Conservation (phyloP, 257 asterid species). For the Jaltomata sinuosa region DNA sequence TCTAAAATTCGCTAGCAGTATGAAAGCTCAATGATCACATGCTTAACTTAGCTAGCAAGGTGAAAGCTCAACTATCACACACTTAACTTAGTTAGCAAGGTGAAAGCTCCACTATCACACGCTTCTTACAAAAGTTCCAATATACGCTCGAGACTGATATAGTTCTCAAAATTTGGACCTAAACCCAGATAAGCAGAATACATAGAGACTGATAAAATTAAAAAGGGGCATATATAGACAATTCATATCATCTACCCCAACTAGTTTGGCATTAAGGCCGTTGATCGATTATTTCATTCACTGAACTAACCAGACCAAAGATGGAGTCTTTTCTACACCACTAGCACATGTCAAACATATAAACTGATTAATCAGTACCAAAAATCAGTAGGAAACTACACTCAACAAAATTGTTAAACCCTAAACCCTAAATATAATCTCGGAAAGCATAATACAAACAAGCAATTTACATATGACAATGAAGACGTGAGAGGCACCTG, state of each 20-base stretch:
- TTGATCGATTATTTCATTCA: background rate
- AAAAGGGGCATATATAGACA: background rate
- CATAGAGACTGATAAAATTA: background rate
- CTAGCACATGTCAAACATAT: background rate
- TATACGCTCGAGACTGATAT: background rate
- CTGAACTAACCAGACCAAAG: background rate
- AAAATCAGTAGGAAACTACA: background rate
- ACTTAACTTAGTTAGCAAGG: background rate
- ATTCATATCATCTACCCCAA: background rate
- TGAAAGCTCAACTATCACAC: background rate
- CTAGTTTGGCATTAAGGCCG: background rate
- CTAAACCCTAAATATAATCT: background rate
- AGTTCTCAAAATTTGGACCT: too few relatives aligned
- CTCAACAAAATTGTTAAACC: background rate
- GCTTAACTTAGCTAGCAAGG: background rate
- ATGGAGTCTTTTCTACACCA: background rate
- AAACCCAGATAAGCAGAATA: background rate
- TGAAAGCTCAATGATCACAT: background rate
- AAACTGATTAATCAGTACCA: background rate
- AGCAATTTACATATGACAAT: background rate
- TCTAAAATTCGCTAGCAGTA: background rate
- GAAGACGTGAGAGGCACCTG: conserved; percentile 29
- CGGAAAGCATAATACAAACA: background rate
- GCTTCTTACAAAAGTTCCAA: background rate
- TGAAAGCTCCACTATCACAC: background rate